phyloP scores from a whole-genome alignment of 2,329 filamentous ascomycete species.

The Epichloe baconii region DNA sequence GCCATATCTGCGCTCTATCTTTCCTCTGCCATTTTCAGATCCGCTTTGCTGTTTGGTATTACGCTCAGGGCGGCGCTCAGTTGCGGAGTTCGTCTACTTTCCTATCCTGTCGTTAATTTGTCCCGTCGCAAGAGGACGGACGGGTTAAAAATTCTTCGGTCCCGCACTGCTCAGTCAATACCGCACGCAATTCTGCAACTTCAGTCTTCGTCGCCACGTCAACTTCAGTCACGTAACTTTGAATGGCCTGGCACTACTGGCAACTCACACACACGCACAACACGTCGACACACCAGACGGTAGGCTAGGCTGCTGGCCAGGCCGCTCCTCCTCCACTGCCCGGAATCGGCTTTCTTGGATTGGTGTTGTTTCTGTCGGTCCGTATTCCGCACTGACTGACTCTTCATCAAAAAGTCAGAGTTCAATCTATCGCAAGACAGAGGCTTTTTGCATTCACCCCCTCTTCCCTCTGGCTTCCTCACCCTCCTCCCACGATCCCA shows the following conservation, averaged over 20 bases:
- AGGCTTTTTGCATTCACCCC: not conserved
- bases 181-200: slow-evolving; percentile 4
- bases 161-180: slow-evolving; percentile 9
- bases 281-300: not conserved
- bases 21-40: not conserved
- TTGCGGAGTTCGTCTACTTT: slow-evolving; percentile 14
- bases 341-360: slow-evolving; percentile 2
- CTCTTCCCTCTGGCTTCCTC: not conserved
- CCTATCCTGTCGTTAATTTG: slow-evolving; percentile 17
- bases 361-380: not conserved
- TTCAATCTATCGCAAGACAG: slow-evolving; percentile 2
- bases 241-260: not conserved
- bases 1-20: not conserved
- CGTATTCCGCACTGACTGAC: slow-evolving; percentile 1
- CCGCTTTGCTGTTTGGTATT: not conserved
- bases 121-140: slow-evolving; percentile 8
- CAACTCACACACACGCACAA: not conserved
- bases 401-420: slow-evolving; percentile 4
- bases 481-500: not conserved
- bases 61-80: slow-evolving; percentile 1
- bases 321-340: not conserved
- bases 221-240: not conserved
- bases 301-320: not conserved
- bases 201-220: not conserved
- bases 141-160: slow-evolving; percentile 21